Evolutionary conservation across 31 red algal genomes (phyloP), one percentile per base, ranked within the genome.

Genomic region (Asparagopsis taxiformis): DNA sequence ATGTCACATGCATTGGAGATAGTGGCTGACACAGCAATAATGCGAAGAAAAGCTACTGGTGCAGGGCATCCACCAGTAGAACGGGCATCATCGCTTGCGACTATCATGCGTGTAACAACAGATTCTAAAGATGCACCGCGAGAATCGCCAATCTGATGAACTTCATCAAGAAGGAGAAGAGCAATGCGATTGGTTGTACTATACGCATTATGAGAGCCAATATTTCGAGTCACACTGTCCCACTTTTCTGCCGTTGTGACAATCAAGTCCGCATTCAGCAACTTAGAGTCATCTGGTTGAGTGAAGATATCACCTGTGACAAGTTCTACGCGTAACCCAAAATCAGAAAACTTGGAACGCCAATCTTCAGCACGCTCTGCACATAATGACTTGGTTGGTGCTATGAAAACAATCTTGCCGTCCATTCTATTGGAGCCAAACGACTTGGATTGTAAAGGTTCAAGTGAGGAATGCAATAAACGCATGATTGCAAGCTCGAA

Each of bases 161-260:
- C 77, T 60, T 97, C 93, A 78, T 97, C 93, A 3, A 97, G 50
- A 63, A 97, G 59, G 17, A 97, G 51, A 25, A 97, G 68, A 20
- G 72, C 37, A 55, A 92, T 41, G 51, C 70, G 62, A 56, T 7
- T 44, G 19, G 31, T 51, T 24, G 74, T 38, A 65, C 58, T 29
- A 13, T 21, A 59, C 19, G 20, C n/a, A 2, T 32, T 48, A 21
- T 67, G 22, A 15, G 29, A 48, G 17, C 22, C 46, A 21, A 34
- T 66, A 36, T 89, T 82, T n/a, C 93, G 51, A 5, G 88, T 91
- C 11, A 92, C 26, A 21, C 85, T 64, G 59, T 97, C 93, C 88
- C 87, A 97, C 80, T 92, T 97, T 63, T 97, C 93, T 55, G 93
- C 74, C 11, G 93, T 97, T 11, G 93, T 92, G 1, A 97, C 62